Evolutionary conservation across 352 stramenopile genomes (phyloP).

Genomic region (Phytopythium boreale): DNA sequence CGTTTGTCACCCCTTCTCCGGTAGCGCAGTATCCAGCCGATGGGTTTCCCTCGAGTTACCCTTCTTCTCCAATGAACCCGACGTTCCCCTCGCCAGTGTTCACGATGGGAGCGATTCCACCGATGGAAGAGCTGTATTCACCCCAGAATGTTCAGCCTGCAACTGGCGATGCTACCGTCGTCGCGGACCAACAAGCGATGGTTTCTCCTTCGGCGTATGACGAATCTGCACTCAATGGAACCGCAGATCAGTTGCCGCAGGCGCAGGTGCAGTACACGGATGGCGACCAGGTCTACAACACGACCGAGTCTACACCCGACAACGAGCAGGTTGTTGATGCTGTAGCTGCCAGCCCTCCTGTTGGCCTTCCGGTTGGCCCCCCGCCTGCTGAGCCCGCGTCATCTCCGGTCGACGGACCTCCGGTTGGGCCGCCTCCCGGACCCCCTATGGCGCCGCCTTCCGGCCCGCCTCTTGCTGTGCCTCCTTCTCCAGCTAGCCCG

Average conservation of each 20-base stretch:
- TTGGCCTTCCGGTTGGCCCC: background rate
- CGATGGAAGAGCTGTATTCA: constrained; percentile 7
- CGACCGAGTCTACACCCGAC: background rate
- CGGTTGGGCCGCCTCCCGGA: background rate
- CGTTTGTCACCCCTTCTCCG: background rate
- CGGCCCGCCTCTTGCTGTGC: constrained; percentile 4
- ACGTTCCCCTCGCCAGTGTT: constrained; percentile 7
- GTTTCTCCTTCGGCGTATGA: background rate
- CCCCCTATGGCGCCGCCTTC: background rate
- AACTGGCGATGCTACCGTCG: background rate
- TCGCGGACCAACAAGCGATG: background rate
- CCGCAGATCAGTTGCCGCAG: background rate
- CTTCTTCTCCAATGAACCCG: constrained; percentile 4
- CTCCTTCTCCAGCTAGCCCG: background rate
- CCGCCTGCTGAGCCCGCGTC: background rate
- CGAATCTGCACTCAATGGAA: background rate
- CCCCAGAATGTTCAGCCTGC: background rate
- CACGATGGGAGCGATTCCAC: constrained; percentile 4
- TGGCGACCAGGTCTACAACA: background rate
- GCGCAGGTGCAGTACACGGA: background rate
- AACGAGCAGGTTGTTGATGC: background rate
- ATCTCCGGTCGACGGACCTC: background rate
- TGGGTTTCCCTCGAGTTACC: constrained; percentile 2
- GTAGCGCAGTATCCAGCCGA: background rate
- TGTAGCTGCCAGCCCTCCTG: background rate